Conservation (phyloP, 306 rosid species). For the Quercus aquifolioides region DNA sequence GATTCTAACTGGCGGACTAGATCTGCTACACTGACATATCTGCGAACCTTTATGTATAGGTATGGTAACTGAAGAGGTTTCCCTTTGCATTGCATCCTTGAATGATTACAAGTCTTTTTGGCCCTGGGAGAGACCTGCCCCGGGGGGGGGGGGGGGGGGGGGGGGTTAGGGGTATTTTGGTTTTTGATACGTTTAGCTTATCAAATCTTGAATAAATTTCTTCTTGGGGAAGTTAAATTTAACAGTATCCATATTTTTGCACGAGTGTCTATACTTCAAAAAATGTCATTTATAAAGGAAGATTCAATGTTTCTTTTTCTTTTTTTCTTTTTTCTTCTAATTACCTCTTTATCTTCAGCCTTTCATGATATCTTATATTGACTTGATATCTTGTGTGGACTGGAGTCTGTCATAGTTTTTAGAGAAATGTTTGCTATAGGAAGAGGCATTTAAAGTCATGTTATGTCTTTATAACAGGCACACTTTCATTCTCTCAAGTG, state of each 20-base stretch:
- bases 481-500: constrained; percentile 71
- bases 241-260: neutral
- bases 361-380: neutral
- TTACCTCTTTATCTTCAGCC: neutral
- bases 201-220: neutral
- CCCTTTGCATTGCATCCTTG: constrained; percentile 12
- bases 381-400: too few species aligned
- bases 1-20: constrained; percentile 96
- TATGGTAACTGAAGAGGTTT: constrained; percentile 30
- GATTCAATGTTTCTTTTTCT: neutral
- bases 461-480: constrained; percentile 61
- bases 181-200: neutral
- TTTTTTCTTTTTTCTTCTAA: neutral
- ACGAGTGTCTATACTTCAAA: neutral
- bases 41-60: constrained; percentile 97
- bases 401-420: neutral
- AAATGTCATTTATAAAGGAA: neutral
- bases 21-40: constrained; percentile 87
- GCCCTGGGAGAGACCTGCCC: too few species aligned
- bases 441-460: constrained; percentile 5
- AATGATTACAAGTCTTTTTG: constrained; percentile 3
- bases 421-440: constrained; percentile 6
- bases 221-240: neutral
- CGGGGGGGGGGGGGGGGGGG: neutral
- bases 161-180: too few species aligned